A percentile compares a stretch with the other conserved stretches of the same genome.
Evolutionary conservation across 1,284 basidiomycete species (phyloP).

Genomic region (Cutaneotrichosporon sp.): DNA sequence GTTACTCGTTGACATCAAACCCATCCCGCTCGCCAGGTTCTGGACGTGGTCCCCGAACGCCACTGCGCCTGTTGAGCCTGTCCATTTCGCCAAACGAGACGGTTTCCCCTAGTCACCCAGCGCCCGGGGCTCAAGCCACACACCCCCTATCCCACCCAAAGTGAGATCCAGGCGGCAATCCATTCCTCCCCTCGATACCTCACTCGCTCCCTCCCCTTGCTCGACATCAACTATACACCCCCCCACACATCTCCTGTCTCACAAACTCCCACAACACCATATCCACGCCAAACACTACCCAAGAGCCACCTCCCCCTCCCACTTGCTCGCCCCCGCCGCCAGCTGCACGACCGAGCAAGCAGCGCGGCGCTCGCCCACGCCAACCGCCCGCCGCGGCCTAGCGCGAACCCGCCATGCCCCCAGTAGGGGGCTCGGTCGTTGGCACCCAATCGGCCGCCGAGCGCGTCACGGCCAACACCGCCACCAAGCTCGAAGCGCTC

Average conservation of each 20-base stretch:
- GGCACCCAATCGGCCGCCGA: slow-evolving; percentile 7
- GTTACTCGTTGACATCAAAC: no score
- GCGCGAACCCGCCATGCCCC: slow-evolving; percentile 3
- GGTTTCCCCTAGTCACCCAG: neutral
- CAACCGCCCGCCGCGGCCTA: neutral
- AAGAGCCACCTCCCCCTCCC: neutral
- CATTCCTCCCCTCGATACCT: neutral
- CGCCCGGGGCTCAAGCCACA: neutral
- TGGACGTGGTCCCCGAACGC: no score
- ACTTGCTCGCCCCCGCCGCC: neutral
- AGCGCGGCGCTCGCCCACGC: neutral
- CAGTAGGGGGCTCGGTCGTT: slow-evolving; percentile 5
- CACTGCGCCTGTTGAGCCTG: no score
- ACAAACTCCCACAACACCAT: no score
- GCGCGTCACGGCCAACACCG: slow-evolving; percentile 4
- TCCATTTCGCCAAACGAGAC: neutral
- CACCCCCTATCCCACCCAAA: neutral
- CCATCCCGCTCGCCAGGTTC: no score
- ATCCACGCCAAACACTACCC: neutral
- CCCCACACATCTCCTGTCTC: no score
- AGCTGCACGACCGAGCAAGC: neutral
- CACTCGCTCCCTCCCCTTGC: neutral
- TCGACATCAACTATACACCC: neutral
- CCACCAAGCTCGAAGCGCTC: slow-evolving; percentile 9
- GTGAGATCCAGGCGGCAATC: neutral